Conservation (phyloP, 768 basidiomycete genomes). For the Hypholoma sublateritium region DNA sequence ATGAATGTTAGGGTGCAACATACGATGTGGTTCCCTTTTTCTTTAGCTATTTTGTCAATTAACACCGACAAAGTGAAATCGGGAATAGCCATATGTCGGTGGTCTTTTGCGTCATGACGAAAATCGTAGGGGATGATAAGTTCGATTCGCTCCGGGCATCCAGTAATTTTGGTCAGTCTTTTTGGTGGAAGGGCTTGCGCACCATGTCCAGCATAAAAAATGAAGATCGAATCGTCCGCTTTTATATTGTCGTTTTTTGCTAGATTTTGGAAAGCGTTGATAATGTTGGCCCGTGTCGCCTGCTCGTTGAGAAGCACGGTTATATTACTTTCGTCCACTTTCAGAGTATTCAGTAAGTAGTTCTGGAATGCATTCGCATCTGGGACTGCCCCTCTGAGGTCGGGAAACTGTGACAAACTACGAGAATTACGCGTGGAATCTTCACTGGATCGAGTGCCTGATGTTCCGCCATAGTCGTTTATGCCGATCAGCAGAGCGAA, state of each 20-base stretch:
- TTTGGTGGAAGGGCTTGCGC: not conserved
- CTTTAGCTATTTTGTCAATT: conserved; percentile 2
- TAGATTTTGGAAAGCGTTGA: conserved; percentile 4
- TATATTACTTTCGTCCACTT: not conserved
- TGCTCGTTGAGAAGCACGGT: not conserved
- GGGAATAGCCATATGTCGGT: not conserved
- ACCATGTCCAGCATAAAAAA: conserved; percentile 13
- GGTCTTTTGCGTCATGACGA: not conserved
- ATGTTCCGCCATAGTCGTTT: not conserved
- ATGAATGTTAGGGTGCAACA: not conserved
- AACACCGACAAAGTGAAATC: conserved; percentile 13
- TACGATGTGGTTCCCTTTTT: conserved; percentile 18
- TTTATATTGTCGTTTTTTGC: not conserved
- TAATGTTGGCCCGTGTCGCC: conserved; percentile 4
- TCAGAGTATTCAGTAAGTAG: not conserved
- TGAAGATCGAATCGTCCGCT: conserved; percentile 4
- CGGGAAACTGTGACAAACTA: not conserved
- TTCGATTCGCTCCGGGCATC: not conserved
- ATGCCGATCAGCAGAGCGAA: not conserved
- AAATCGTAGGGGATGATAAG: conserved; percentile 5
- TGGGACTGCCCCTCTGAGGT: conserved; percentile 5
- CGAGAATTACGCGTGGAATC: not conserved
- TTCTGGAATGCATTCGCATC: conserved; percentile 2
- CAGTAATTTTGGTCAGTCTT: not conserved
- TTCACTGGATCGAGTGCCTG: not conserved